Conservation (phyloP, 345 rosid genomes). For the Litchi chinensis region DNA sequence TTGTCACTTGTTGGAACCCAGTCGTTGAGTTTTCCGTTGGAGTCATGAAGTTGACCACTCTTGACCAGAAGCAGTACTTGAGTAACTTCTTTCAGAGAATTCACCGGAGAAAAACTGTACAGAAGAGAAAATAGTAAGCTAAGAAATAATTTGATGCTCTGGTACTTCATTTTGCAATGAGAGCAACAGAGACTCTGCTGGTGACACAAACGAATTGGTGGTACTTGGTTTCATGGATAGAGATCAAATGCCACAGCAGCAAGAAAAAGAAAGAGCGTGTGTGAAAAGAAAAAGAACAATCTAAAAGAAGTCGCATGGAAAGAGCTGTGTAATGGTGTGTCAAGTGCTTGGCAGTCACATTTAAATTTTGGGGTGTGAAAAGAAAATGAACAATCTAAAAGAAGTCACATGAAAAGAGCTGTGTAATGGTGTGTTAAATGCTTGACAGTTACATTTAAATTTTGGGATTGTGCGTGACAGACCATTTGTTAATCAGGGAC, state of each 20-base stretch:
- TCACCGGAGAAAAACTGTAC: constrained; percentile 13
- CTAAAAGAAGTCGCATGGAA: constrained; percentile 26
- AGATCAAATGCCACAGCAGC: not conserved
- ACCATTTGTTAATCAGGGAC: not conserved
- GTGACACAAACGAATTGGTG: not conserved
- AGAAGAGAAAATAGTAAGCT: not conserved
- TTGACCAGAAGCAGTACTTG: constrained; percentile 56
- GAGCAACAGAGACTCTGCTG: not conserved
- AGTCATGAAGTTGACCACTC: constrained; percentile 40
- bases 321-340: not conserved
- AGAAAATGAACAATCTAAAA: not conserved
- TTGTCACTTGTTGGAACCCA: constrained; percentile 47
- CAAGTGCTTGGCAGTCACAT: not conserved
- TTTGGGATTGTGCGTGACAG: not conserved
- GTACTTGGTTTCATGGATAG: not conserved
- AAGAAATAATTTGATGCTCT: not conserved
- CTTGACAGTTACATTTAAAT: not conserved
- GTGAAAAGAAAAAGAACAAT: not conserved
- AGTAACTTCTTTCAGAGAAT: constrained; percentile 44
- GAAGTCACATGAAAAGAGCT: constrained; percentile 27
- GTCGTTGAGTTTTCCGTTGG: constrained; percentile 41
- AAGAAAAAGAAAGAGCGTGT: constrained; percentile 1
- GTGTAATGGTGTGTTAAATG: not conserved
- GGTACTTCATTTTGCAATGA: constrained; percentile 20
- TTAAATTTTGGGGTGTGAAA: no score